A percentile compares a stretch with the other conserved stretches of the same genome.
These are phyloP conservation scores for Yamadazyma conglobata DNA, from an alignment of 1,139 yeast genomes.

Conservation along the genomic window DNA sequence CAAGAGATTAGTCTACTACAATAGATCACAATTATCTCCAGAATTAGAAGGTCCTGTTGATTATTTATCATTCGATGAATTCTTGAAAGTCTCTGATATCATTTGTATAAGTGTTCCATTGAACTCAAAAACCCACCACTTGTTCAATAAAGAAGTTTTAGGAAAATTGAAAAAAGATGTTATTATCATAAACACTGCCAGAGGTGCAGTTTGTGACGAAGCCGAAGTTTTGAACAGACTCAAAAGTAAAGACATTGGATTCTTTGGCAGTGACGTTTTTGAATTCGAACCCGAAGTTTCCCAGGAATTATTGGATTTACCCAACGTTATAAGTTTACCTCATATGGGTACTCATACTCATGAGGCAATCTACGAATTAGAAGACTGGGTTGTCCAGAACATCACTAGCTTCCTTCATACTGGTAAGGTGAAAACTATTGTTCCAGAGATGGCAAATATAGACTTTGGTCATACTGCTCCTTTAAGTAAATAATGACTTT, in stretches of 20 bases:
- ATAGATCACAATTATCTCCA: slow-evolving; percentile 49
- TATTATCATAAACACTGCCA: slow-evolving; percentile 63
- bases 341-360: slow-evolving; percentile 79
- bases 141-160: slow-evolving; percentile 50
- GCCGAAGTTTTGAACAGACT: slow-evolving; percentile 57
- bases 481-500: too few species aligned
- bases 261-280: slow-evolving; percentile 81
- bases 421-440: slow-evolving; percentile 63
- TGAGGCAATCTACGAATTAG: slow-evolving; percentile 58
- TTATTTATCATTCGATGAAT: slow-evolving; percentile 55
- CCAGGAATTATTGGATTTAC: slow-evolving; percentile 50
- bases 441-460: slow-evolving; percentile 54
- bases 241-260: slow-evolving; percentile 64
- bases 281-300: slow-evolving; percentile 77
- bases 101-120: slow-evolving; percentile 64
- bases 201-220: slow-evolving; percentile 76
- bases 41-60: slow-evolving; percentile 57
- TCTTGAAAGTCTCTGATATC: slow-evolving; percentile 53
- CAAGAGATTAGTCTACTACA: slow-evolving; percentile 54
- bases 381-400: slow-evolving; percentile 50
- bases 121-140: slow-evolving; percentile 54
- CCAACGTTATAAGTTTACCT: slow-evolving; percentile 65
- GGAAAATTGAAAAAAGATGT: slow-evolving; percentile 63
- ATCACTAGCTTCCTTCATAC: slow-evolving; percentile 41
- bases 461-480: slow-evolving; percentile 16